Evolutionary conservation across 2,329 filamentous ascomycete genomes (phyloP), one percentile per base, ranked within the genome.

Genomic region (Fusarium sp.): DNA sequence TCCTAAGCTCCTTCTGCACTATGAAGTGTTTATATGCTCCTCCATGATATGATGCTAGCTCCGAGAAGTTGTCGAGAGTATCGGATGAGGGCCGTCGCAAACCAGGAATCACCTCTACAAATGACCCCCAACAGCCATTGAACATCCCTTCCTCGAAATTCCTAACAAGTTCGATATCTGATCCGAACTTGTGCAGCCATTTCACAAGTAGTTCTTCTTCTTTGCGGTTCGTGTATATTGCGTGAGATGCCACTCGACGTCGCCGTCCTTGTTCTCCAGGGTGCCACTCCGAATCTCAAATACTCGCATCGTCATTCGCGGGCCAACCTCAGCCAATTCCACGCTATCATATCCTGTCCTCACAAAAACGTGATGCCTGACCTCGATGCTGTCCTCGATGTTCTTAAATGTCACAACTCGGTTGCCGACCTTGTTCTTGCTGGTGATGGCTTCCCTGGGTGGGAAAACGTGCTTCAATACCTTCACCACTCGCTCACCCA

Each of bases 401-500:
- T 97, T 97, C 75, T 94, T 92, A 77, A 97, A 97, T 3, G 91
- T 97, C 9, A 99, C 91, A 1, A 99, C 89, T 63, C 95, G 83
- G 70, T 88, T 96, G 39, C 94, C 94, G 17, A 96, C 81, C 75
- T 96, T 96, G 31, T 82, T 82, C 64, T 87, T 89, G 71, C 76
- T 83, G 9, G 88, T 91, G 31, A 87, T 83, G 1, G 86, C 82
- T 70, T 97, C 94, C 49, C 93, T 83, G 0, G 96, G 95, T 6
- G 95, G 95, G 71, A 97, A 99, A 3, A 97, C 79, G 68, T 99
- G 94, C 76, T 98, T 96, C 37, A 99, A 76, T 13, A 98, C 91
- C 74, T 96, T 93, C 47, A 93, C 90, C 14, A 97, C 88, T 15
- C 95, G 85, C 69, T 88, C 83, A 50, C 95, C 95, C 6, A 98